phyloP scores from a whole-genome alignment of 2,329 filamentous ascomycete species.

The Cryphonectria naterciae region DNA sequence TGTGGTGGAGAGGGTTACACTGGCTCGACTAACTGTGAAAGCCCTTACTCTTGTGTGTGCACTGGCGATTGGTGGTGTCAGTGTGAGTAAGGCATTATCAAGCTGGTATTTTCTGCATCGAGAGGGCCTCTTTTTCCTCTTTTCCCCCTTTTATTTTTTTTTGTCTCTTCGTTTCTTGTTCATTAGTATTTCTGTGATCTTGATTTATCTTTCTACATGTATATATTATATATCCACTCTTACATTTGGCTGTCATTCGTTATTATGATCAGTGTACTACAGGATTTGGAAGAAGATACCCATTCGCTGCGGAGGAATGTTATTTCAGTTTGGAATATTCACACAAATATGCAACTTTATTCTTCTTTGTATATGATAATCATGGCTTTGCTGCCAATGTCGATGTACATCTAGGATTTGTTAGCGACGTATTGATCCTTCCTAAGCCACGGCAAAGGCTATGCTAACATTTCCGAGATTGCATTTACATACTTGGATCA shows the following conservation, averaged over 20 bases:
- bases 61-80: conserved; percentile 40
- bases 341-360: too few relatives aligned
- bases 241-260: neutral
- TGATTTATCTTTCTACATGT: neutral
- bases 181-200: neutral
- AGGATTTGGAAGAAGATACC: neutral
- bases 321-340: neutral
- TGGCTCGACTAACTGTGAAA: conserved; percentile 39
- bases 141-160: neutral
- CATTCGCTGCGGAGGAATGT: neutral
- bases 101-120: neutral
- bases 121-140: neutral
- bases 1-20: conserved; percentile 42
- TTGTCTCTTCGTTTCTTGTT: neutral
- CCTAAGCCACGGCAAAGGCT: too few relatives aligned
- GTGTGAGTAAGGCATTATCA: conserved; percentile 32
- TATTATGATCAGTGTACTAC: neutral
- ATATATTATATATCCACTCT: neutral
- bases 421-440: too few relatives aligned
- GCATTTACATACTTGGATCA: too few relatives aligned
- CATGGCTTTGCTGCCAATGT: neutral
- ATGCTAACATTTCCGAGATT: neutral
- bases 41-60: conserved; percentile 38
- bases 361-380: too few relatives aligned
- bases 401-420: neutral